Evolutionary conservation across 2,329 filamentous ascomycete genomes (phyloP).

Genomic region (Didymella arachidicola): DNA sequence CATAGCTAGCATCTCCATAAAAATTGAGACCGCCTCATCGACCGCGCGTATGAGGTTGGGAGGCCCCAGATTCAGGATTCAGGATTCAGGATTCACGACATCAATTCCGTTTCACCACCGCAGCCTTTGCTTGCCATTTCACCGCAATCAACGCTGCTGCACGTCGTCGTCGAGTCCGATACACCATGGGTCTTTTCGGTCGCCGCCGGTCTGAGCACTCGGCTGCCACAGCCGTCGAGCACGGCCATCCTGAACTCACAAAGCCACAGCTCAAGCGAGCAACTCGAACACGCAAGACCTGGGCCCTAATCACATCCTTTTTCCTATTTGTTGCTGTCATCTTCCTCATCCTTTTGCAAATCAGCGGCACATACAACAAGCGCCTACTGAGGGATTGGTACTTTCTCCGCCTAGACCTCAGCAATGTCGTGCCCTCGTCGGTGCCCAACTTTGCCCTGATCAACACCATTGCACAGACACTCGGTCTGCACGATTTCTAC

Average conservation of each 20-base stretch:
- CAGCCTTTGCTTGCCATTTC: constrained; percentile 8
- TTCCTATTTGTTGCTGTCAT: constrained; percentile 77
- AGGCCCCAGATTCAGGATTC: constrained; percentile 15
- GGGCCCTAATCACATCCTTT: constrained; percentile 70
- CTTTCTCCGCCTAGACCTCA: constrained; percentile 84
- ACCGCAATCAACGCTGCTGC: neutral
- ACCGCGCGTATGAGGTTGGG: constrained; percentile 23
- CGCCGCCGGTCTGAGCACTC: constrained; percentile 34
- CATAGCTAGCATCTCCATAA: constrained; percentile 23
- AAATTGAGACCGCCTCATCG: constrained; percentile 20
- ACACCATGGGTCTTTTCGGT: constrained; percentile 31
- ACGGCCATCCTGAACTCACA: constrained; percentile 39
- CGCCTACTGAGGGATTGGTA: constrained; percentile 73
- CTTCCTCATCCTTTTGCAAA: constrained; percentile 81
- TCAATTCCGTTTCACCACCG: constrained; percentile 9
- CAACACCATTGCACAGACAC: constrained; percentile 84
- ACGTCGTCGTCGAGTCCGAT: constrained; percentile 7
- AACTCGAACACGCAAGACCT: constrained; percentile 62
- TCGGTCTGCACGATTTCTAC: constrained; percentile 94
- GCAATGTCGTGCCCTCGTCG: constrained; percentile 78
- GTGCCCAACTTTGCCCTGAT: constrained; percentile 77
- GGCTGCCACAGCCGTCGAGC: constrained; percentile 25
- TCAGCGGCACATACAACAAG: constrained; percentile 74
- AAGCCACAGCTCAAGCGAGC: constrained; percentile 51
- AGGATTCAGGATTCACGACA: constrained; percentile 15